phyloP scores from a whole-genome alignment of 2,329 filamentous ascomycete species.

The Penicillium oxalicum region DNA sequence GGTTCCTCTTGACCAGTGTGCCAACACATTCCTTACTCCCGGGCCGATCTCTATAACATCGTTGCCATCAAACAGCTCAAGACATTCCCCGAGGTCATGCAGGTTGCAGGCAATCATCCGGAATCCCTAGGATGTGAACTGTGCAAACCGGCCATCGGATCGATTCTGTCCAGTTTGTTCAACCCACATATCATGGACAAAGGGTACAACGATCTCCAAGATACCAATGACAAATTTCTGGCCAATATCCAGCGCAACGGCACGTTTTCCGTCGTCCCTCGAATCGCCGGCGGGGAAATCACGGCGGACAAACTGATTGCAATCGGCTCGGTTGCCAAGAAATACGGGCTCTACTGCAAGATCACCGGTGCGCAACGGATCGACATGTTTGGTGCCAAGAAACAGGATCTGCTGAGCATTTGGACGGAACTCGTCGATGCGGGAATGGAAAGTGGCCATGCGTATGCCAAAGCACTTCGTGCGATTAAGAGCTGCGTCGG shows the following conservation, averaged over 20 bases:
- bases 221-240: conserved; percentile 83
- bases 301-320: conserved; percentile 78
- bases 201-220: conserved; percentile 67
- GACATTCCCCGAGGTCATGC: conserved; percentile 71
- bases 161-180: conserved; percentile 74
- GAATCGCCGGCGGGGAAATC: conserved; percentile 79
- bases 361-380: conserved; percentile 90
- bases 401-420: conserved; percentile 76
- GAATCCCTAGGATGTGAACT: conserved; percentile 74
- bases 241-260: conserved; percentile 89
- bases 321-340: conserved; percentile 77
- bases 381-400: conserved; percentile 86
- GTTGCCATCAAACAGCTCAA: conserved; percentile 72
- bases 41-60: conserved; percentile 86
- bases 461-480: conserved; percentile 80
- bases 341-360: conserved; percentile 81
- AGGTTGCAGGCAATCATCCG: conserved; percentile 64
- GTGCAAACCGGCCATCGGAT: conserved; percentile 77
- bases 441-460: conserved; percentile 85
- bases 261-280: conserved; percentile 81
- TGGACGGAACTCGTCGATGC: conserved; percentile 75
- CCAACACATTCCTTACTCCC: conserved; percentile 74
- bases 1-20: conserved; percentile 51
- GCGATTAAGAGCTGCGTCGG: conserved; percentile 92
- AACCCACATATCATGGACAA: conserved; percentile 76